phyloP scores from a whole-genome alignment of 495 filamentous ascomycete species.

The Usnea hakonensis region DNA sequence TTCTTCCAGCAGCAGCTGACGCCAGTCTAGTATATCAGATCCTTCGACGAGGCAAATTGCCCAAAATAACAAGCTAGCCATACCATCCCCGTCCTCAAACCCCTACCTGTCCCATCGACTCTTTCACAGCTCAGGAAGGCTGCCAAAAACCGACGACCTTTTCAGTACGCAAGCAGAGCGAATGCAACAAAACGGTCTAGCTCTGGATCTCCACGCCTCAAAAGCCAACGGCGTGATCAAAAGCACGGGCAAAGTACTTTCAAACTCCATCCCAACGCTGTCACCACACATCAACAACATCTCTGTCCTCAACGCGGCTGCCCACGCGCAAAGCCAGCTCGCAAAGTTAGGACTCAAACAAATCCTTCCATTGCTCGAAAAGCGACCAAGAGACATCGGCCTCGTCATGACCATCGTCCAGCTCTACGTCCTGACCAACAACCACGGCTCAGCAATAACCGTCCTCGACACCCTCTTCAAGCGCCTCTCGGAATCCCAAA shows the following conservation, averaged over 20 bases:
- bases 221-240: conserved; percentile 68
- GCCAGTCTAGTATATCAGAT: conserved; percentile 58
- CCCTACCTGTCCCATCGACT: conserved; percentile 70
- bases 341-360: conserved; percentile 64
- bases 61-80: conserved; percentile 65
- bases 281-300: conserved; percentile 54
- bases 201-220: conserved; percentile 65
- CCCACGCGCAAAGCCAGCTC: conserved; percentile 53
- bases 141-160: conserved; percentile 58
- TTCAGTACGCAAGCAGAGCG: conserved; percentile 69
- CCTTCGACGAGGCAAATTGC: conserved; percentile 68
- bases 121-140: conserved; percentile 48
- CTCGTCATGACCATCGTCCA: conserved; percentile 77
- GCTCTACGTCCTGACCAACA: conserved; percentile 67
- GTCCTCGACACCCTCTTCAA: conserved; percentile 68
- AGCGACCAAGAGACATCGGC: conserved; percentile 74
- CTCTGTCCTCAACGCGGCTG: conserved; percentile 75
- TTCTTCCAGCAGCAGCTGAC: conserved; percentile 24
- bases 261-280: conserved; percentile 45
- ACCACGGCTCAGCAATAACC: conserved; percentile 65
- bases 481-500: conserved; percentile 53
- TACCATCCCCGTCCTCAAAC: conserved; percentile 53
- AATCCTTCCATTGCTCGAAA: conserved; percentile 66
- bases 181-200: conserved; percentile 60
- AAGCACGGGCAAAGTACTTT: conserved; percentile 54